phyloP scores from a whole-genome alignment of 129 eudicot species.

The Pulicaria dysenterica region DNA sequence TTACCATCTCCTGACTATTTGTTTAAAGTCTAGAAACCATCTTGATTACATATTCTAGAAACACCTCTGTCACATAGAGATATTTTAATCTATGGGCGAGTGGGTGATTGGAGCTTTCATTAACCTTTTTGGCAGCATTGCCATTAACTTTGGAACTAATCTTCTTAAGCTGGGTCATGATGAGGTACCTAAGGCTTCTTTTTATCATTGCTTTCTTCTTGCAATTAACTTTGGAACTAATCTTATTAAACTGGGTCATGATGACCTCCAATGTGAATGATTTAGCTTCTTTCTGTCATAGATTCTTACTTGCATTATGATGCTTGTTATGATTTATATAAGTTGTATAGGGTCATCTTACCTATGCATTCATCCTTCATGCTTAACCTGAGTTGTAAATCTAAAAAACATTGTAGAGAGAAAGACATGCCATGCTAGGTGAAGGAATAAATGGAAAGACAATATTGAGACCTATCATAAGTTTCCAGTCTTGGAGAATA shows the following conservation, averaged over 20 bases:
- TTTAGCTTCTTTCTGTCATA: background rate
- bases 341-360: background rate
- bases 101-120: conserved; percentile 98
- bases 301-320: background rate
- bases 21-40: conserved; percentile 4
- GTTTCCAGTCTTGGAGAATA: conserved; percentile 98
- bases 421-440: conserved; percentile 57
- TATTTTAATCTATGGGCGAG: conserved; percentile 78
- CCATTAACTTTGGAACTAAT: conserved; percentile 95
- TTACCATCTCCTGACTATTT: conserved; percentile 19
- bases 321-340: conserved; percentile 9
- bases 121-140: conserved; percentile 91
- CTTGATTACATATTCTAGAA: conserved; percentile 9
- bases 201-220: conserved; percentile 14
- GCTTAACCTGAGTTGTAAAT: conserved; percentile 25
- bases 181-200: conserved; percentile 56
- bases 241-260: conserved; percentile 97
- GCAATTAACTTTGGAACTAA: conserved; percentile 97
- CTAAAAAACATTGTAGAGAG: conserved; percentile 64
- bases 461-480: conserved; percentile 68
- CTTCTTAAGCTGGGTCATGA: conserved; percentile 97
- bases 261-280: conserved; percentile 8
- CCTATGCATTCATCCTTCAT: no score
- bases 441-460: conserved; percentile 69
- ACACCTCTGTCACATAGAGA: conserved; percentile 22